A percentile compares a stretch with the other conserved stretches of the same genome.
Evolutionary conservation across 345 rosid genomes (phyloP).

Genomic region (Iberis pinnata): DNA sequence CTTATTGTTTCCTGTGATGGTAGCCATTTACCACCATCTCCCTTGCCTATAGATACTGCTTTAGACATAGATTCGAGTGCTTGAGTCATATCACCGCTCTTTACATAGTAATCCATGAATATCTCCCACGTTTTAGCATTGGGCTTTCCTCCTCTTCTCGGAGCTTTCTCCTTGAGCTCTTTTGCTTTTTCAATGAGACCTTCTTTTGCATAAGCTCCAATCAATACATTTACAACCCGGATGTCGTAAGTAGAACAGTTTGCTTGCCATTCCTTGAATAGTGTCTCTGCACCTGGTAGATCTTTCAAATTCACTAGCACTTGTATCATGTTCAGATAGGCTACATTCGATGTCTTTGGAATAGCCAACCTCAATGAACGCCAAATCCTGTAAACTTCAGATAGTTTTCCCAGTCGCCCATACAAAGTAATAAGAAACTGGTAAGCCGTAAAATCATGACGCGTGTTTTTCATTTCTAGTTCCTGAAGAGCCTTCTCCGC

Average conservation of each 20-base stretch:
- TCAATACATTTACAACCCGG: slow-evolving; percentile 59
- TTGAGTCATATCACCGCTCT: slow-evolving; percentile 40
- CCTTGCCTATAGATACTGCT: slow-evolving; percentile 60
- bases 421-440: slow-evolving; percentile 79
- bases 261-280: slow-evolving; percentile 84
- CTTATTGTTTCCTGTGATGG: slow-evolving; percentile 52
- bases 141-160: slow-evolving; percentile 56
- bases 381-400: slow-evolving; percentile 85
- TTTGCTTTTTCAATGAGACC: slow-evolving; percentile 58
- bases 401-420: slow-evolving; percentile 58
- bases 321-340: slow-evolving; percentile 89
- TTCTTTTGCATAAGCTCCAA: slow-evolving; percentile 57
- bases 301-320: slow-evolving; percentile 78
- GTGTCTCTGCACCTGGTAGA: slow-evolving; percentile 82
- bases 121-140: slow-evolving; percentile 87
- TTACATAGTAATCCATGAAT: slow-evolving; percentile 57
- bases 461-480: slow-evolving; percentile 55
- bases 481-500: slow-evolving; percentile 77
- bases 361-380: slow-evolving; percentile 82
- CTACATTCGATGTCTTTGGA: slow-evolving; percentile 61
- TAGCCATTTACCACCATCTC: slow-evolving; percentile 68
- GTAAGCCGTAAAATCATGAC: slow-evolving; percentile 51
- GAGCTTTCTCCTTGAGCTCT: slow-evolving; percentile 61
- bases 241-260: slow-evolving; percentile 63
- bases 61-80: slow-evolving; percentile 62